Base-by-base conservation (phyloP, 2,329 filamentous ascomycete species). In the Venturia pyrina region DNA sequence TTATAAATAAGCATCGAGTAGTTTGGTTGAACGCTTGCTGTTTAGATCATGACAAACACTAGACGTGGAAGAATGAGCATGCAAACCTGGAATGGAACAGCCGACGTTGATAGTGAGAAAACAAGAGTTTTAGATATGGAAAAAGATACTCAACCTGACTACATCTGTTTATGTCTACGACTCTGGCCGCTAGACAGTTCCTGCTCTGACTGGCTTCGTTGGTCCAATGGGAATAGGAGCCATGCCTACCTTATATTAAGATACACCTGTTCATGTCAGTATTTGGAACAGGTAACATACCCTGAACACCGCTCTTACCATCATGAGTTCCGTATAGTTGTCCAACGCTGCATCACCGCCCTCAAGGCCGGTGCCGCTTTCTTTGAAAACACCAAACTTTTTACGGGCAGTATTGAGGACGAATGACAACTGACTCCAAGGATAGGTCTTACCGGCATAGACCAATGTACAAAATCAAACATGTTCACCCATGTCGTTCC, bases 311-410 rank as follows among this genome's bases (percentile, higher is more conserved):
- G 19, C 1, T 6, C 44, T 48, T 48, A 48, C 44, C 44, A 5
- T 48, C 17, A 7, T 48, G 6, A 48, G 5, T 48, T 21, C 44
- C 6, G 44, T 48, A 48, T 48, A 48, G 15, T 48, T 70, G 70
- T 73, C 69, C 64, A 75, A 21, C 0, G 72, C 74, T 5, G 68
- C 60, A 24, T 65, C 66, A 24, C 74, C 74, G 24, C 70, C 67
- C 67, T 76, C 74, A 11, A 73, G 66, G 2, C 74, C 74, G 19
- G 72, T 24, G 1, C 74, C 74, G 32, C 67, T 70, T 67, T 74
- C 69, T 68, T 76, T 76, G n/a, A 21, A 66, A 8, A 74, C 74
- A 10, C 74, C 74, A 66, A 75, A 75, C 19, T 68, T 66, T 2
- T 69, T 64, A 3, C 66, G 21, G n/a, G 60, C 62, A 28, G 72